Conservation (phyloP, 768 basidiomycete species). For the Leccinum longicurvipes region DNA sequence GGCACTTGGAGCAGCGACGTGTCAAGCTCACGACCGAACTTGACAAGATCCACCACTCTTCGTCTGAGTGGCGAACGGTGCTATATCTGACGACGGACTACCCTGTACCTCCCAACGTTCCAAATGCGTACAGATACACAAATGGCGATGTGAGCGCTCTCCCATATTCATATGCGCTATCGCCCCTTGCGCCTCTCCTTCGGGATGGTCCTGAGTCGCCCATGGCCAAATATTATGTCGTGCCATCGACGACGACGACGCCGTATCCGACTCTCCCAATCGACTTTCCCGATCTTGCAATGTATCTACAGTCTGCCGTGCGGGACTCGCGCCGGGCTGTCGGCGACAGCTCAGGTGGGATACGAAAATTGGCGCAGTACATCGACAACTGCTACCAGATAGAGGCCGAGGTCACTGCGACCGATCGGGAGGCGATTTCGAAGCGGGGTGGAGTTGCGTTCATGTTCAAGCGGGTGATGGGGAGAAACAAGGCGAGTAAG, state of each 20-base stretch:
- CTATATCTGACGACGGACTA: constrained; percentile 78
- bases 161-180: constrained; percentile 70
- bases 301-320: constrained; percentile 70
- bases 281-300: constrained; percentile 68
- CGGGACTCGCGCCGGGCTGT: constrained; percentile 62
- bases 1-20: background rate
- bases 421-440: constrained; percentile 38
- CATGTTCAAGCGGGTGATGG: constrained; percentile 60
- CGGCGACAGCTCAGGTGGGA: constrained; percentile 56
- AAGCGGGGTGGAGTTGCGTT: constrained; percentile 45
- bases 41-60: constrained; percentile 53
- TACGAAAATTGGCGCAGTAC: constrained; percentile 67
- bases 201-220: constrained; percentile 60
- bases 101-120: constrained; percentile 48
- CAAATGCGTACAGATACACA: constrained; percentile 45
- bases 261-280: constrained; percentile 74
- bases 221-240: constrained; percentile 66
- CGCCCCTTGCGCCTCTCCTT: constrained; percentile 56
- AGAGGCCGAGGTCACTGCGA: constrained; percentile 26
- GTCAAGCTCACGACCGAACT: constrained; percentile 2
- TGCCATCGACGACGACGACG: constrained; percentile 55
- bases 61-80: constrained; percentile 67
- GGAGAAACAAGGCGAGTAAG: constrained; percentile 45
- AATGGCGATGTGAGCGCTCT: constrained; percentile 61
- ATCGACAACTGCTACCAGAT: constrained; percentile 64